Conservation (phyloP, 2,329 filamentous ascomycete species). For the Paecilomyces dactylethromorphus region DNA sequence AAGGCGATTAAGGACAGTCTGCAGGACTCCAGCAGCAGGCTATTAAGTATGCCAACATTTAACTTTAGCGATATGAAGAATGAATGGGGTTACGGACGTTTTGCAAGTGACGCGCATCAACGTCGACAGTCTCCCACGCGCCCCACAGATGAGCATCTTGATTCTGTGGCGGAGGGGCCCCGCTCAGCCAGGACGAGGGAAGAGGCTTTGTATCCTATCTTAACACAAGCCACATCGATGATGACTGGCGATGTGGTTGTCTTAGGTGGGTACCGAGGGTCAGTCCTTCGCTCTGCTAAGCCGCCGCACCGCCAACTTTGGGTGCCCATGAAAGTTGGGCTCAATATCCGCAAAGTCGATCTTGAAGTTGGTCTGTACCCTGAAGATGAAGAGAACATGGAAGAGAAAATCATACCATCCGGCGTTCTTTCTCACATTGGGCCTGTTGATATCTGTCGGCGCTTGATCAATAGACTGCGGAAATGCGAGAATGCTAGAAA, state of each 20-base stretch:
- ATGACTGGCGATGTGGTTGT: conserved; percentile 81
- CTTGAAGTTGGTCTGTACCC: conserved; percentile 76
- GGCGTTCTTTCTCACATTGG: conserved; percentile 91
- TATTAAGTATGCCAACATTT: conserved; percentile 42
- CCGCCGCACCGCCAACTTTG: conserved; percentile 81
- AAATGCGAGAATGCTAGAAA: conserved; percentile 65
- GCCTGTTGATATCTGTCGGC: conserved; percentile 79
- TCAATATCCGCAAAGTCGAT: conserved; percentile 88
- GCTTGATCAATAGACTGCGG: conserved; percentile 70
- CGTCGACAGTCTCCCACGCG: conserved; percentile 3
- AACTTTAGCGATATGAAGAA: conserved; percentile 31
- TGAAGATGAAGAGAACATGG: conserved; percentile 77
- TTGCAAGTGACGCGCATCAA: conserved; percentile 21
- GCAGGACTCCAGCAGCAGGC: conserved; percentile 72
- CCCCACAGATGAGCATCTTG: neutral
- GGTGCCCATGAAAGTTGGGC: conserved; percentile 87
- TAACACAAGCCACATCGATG: conserved; percentile 56
- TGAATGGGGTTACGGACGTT: conserved; percentile 28
- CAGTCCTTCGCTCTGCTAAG: conserved; percentile 76
- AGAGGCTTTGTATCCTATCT: conserved; percentile 36
- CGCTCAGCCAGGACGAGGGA: conserved; percentile 13
- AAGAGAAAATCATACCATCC: conserved; percentile 73
- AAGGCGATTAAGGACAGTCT: conserved; percentile 87
- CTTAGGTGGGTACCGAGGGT: conserved; percentile 85
- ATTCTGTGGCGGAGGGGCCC: neutral